Percentiles rank a stretch among this genome's conserved stretches.
These are phyloP conservation scores for Ogataea haglerorum DNA, from an alignment of 805 yeast species.

Conservation along the genomic window DNA sequence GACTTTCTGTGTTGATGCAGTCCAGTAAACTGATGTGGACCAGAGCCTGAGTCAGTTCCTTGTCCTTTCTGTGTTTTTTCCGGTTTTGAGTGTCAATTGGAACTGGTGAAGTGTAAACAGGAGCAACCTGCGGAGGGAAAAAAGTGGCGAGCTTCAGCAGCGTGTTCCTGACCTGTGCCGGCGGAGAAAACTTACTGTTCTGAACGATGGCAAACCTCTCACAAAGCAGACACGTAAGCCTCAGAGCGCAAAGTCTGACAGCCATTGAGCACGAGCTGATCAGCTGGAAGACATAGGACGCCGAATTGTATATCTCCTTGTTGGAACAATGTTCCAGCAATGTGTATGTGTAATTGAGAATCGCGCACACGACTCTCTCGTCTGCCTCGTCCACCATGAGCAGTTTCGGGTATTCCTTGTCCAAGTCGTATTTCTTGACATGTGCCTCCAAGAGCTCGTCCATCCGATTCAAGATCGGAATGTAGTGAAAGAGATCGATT, in stretches of 20 bases:
- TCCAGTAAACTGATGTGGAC: slow-evolving; percentile 28
- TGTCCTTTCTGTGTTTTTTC: slow-evolving; percentile 22
- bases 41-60: slow-evolving; percentile 14
- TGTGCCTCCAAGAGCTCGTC: slow-evolving; percentile 60
- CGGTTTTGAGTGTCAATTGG: slow-evolving; percentile 23
- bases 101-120: slow-evolving; percentile 19
- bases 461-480: slow-evolving; percentile 68
- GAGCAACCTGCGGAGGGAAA: slow-evolving; percentile 38
- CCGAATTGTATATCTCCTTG: slow-evolving; percentile 63
- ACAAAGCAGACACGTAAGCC: slow-evolving; percentile 48
- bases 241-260: slow-evolving; percentile 58
- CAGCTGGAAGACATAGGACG: slow-evolving; percentile 56
- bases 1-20: slow-evolving; percentile 29
- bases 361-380: slow-evolving; percentile 42
- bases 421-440: slow-evolving; percentile 52
- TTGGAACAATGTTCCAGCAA: slow-evolving; percentile 68
- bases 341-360: slow-evolving; percentile 58
- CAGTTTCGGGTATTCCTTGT: slow-evolving; percentile 45
- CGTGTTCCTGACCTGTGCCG: slow-evolving; percentile 42
- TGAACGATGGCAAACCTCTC: slow-evolving; percentile 54
- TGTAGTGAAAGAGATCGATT: slow-evolving; percentile 68
- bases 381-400: slow-evolving; percentile 45
- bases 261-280: slow-evolving; percentile 57
- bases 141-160: slow-evolving; percentile 48
- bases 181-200: slow-evolving; percentile 40